phyloP scores from a whole-genome alignment of 1,284 basidiomycete species.

The Boletus semigastroideus region DNA sequence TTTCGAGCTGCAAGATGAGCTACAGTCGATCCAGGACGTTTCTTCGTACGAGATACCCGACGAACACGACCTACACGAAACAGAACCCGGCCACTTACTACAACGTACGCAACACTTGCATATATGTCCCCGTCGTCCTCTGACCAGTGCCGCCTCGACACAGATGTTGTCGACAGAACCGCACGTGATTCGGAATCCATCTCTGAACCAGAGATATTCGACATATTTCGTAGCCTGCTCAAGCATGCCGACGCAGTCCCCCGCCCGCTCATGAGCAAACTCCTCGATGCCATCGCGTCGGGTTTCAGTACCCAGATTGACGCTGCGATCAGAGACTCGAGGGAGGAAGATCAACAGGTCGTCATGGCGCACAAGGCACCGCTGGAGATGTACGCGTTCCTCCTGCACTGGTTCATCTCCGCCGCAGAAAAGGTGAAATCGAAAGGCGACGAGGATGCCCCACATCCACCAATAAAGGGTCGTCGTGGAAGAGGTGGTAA shows the following conservation, averaged over 20 bases:
- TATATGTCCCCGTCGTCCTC: not conserved
- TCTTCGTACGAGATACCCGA: slow-evolving; percentile 46
- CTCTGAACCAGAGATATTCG: slow-evolving; percentile 64
- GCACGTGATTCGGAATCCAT: slow-evolving; percentile 73
- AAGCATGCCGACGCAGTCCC: slow-evolving; percentile 65
- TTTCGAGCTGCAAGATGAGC: slow-evolving; percentile 53
- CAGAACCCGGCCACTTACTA: slow-evolving; percentile 40
- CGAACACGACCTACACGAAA: slow-evolving; percentile 46
- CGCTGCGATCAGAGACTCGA: slow-evolving; percentile 60
- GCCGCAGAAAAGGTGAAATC: slow-evolving; percentile 74
- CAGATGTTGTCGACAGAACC: slow-evolving; percentile 75
- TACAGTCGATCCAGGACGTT: slow-evolving; percentile 45
- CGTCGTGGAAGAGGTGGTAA: slow-evolving; percentile 62
- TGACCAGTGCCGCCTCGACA: slow-evolving; percentile 9
- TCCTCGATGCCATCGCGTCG: slow-evolving; percentile 75
- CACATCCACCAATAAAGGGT: slow-evolving; percentile 48
- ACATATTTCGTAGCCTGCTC: slow-evolving; percentile 76
- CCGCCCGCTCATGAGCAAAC: slow-evolving; percentile 66
- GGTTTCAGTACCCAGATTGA: slow-evolving; percentile 73
- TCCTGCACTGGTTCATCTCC: slow-evolving; percentile 82
- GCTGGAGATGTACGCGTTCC: slow-evolving; percentile 87
- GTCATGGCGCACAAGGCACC: slow-evolving; percentile 69
- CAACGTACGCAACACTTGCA: slow-evolving; percentile 20
- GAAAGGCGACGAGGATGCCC: slow-evolving; percentile 51
- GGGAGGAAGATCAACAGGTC: slow-evolving; percentile 69